Percentiles rank a stretch among this genome's conserved stretches.
These are phyloP conservation scores for Ceriops decandra DNA, from an alignment of 345 rosid species.

Conservation along the genomic window DNA sequence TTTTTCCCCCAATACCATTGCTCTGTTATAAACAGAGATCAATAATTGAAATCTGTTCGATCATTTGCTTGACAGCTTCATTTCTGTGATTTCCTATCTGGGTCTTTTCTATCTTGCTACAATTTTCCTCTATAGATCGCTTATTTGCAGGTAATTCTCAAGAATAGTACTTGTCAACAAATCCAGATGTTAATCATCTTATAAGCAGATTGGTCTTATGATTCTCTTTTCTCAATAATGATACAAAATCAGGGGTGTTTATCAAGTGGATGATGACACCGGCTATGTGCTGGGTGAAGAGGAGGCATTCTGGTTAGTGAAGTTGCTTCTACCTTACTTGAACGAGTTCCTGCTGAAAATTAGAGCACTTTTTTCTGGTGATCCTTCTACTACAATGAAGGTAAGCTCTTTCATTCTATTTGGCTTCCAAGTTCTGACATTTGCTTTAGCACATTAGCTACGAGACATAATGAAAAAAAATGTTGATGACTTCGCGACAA, in stretches of 20 bases:
- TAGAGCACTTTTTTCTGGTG: conserved; percentile 84
- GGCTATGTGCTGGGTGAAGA: conserved; percentile 66
- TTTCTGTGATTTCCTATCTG: conserved; percentile 74
- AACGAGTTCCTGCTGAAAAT: conserved; percentile 65
- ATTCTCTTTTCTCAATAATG: neutral
- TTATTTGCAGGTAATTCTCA: conserved; percentile 52
- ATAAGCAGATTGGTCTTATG: conserved; percentile 11
- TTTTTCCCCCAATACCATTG: neutral
- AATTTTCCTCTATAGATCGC: conserved; percentile 60
- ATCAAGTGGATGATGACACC: conserved; percentile 35
- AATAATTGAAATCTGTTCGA: conserved; percentile 1
- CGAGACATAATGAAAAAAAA: conserved; percentile 4
- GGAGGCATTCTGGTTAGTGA: conserved; percentile 69
- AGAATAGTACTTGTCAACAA: too few relatives aligned
- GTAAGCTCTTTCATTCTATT: conserved; percentile 24
- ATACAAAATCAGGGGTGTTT: conserved; percentile 43
- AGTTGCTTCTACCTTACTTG: conserved; percentile 67
- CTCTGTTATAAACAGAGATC: conserved; percentile 10
- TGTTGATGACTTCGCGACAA: conserved; percentile 24
- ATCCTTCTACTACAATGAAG: conserved; percentile 89
- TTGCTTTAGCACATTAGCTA: neutral
- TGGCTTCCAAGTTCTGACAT: neutral
- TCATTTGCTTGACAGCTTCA: conserved; percentile 48
- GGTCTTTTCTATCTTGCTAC: conserved; percentile 72
- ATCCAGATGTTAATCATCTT: too few relatives aligned